Evolutionary conservation across 192 early-diverging fungal species (phyloP).

Genomic region (Backusella tarrabulga): DNA sequence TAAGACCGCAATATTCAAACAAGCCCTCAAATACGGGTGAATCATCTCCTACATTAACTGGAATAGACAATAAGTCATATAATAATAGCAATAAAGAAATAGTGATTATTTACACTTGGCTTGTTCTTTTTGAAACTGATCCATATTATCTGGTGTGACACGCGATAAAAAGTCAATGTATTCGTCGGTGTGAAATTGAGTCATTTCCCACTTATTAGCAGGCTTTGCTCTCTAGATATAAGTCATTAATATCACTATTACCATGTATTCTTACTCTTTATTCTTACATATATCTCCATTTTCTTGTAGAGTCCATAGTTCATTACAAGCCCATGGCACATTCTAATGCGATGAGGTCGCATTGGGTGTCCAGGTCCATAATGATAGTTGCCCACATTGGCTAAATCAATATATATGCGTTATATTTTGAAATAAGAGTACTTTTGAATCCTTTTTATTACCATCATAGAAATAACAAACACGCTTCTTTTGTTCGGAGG

Average conservation of each 20-base stretch:
- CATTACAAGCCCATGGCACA: constrained; percentile 90
- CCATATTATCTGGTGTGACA: constrained; percentile 75
- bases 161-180: constrained; percentile 85
- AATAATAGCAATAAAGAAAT: constrained; percentile 15
- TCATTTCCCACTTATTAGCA: constrained; percentile 72
- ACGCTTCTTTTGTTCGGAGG: constrained; percentile 47
- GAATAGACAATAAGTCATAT: neutral
- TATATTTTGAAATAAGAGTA: neutral
- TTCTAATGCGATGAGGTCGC: constrained; percentile 94
- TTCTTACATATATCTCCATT: constrained; percentile 74
- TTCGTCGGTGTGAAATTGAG: constrained; percentile 91
- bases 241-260: neutral
- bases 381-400: constrained; percentile 78
- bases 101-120: constrained; percentile 49
- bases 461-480: constrained; percentile 69
- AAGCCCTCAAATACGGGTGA: constrained; percentile 97
- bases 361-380: constrained; percentile 96
- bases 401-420: constrained; percentile 26
- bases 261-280: neutral
- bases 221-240: constrained; percentile 38
- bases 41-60: constrained; percentile 86
- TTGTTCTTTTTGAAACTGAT: constrained; percentile 63
- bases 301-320: constrained; percentile 93
- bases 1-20: constrained; percentile 92
- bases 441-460: constrained; percentile 18